A percentile compares a stretch with the other conserved stretches of the same genome.
phyloP scores from a whole-genome alignment of 2,329 filamentous ascomycete species.

The Beauveria varroae region DNA sequence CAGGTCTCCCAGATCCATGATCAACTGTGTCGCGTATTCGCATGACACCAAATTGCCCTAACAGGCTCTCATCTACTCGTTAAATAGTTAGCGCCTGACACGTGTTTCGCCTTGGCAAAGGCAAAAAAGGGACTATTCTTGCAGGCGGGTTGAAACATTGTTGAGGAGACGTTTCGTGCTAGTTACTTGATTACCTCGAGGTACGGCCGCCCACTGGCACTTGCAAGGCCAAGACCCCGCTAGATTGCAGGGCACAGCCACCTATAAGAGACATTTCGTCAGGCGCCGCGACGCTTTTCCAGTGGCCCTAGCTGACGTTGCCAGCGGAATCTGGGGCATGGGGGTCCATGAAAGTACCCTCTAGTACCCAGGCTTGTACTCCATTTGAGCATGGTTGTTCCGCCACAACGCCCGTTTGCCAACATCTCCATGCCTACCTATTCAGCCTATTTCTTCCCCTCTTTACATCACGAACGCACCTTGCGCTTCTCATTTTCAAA shows the following conservation, averaged over 20 bases:
- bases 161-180: background rate
- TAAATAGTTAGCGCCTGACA: background rate
- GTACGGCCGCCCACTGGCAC: background rate
- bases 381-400: background rate
- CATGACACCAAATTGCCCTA: too few species aligned
- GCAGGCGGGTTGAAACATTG: background rate
- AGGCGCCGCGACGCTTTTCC: too few species aligned
- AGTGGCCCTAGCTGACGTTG: too few species aligned
- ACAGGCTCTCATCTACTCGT: background rate
- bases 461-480: background rate
- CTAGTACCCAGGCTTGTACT: background rate
- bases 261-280: too few species aligned
- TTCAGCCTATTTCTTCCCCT: background rate
- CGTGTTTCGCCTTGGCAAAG: background rate
- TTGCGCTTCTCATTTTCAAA: too few species aligned
- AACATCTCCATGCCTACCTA: background rate
- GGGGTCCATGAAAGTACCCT: too few species aligned
- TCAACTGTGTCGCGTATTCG: too few species aligned
- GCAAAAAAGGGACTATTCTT: background rate
- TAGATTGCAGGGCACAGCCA: background rate
- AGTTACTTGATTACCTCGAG: background rate
- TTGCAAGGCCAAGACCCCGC: background rate
- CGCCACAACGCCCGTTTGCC: background rate
- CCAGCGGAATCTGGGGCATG: too few species aligned
- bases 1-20: too few species aligned